Percentiles rank a stretch among this genome's conserved stretches.
Conservation (phyloP, 163 green algal genomes). For the Volvox carteri region DNA sequence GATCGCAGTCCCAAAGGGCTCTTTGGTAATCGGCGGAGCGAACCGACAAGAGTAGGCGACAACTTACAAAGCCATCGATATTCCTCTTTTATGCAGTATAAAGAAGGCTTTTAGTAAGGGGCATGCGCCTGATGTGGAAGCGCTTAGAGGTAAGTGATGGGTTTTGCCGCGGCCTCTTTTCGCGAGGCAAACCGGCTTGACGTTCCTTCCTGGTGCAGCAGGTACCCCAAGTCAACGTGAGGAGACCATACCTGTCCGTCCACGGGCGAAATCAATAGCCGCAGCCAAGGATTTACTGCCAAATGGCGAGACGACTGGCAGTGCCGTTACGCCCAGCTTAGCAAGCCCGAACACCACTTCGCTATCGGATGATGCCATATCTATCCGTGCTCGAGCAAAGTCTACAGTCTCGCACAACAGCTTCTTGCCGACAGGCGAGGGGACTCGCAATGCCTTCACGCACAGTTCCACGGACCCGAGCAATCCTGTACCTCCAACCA, state of each 20-base stretch:
- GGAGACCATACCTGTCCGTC: neutral
- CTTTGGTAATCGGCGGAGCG: neutral
- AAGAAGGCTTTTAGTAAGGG: slow-evolving; percentile 24
- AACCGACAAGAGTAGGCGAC: neutral
- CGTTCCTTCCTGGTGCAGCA: neutral
- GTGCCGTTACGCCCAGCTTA: neutral
- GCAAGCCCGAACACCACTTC: neutral
- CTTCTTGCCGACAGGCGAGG: neutral
- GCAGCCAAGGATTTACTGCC: neutral
- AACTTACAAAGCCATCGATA: neutral
- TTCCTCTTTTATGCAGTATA: neutral
- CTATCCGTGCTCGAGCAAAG: too few relatives aligned
- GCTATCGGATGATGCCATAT: too few relatives aligned
- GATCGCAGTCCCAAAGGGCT: neutral
- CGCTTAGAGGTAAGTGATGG: neutral
- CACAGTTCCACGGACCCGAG: too few relatives aligned
- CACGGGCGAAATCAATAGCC: neutral
- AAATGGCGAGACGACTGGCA: neutral
- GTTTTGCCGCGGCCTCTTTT: neutral
- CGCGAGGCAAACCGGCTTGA: neutral
- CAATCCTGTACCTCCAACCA: too few relatives aligned
- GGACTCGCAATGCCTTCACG: too few relatives aligned
- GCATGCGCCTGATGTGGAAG: slow-evolving; percentile 1
- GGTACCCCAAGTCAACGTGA: neutral
- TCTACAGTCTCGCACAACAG: too few relatives aligned